Percentiles rank a stretch among this genome's conserved stretches.
These are phyloP conservation scores for Penicillium simplicissimum DNA, from an alignment of 495 filamentous ascomycete genomes.

Conservation along the genomic window DNA sequence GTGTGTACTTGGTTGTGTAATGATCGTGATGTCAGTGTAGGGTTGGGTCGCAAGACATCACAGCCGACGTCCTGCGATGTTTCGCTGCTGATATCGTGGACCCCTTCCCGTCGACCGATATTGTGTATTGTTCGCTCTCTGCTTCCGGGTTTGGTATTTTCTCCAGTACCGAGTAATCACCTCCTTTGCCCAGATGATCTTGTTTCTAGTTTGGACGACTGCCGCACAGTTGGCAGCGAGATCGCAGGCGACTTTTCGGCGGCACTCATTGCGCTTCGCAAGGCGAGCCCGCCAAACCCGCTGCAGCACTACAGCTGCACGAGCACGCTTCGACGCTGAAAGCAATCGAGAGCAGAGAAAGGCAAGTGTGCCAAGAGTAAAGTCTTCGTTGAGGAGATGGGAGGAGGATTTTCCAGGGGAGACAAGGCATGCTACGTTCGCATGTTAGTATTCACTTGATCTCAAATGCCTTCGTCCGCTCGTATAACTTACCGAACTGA, in stretches of 20 bases:
- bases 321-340: conserved; percentile 44
- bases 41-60: not conserved
- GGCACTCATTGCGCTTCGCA: conserved; percentile 27
- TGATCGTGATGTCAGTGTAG: not conserved
- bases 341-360: conserved; percentile 66
- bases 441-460: conserved; percentile 12
- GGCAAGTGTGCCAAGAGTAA: conserved; percentile 56
- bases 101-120: conserved; percentile 2
- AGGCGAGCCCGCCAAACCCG: conserved; percentile 41
- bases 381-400: conserved; percentile 48
- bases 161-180: conserved; percentile 53
- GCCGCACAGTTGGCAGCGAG: conserved; percentile 49
- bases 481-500: conserved; percentile 46
- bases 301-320: conserved; percentile 50
- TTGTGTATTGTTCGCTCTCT: conserved; percentile 2
- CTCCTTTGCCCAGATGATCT: conserved; percentile 51
- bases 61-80: conserved; percentile 1
- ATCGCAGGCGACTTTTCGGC: conserved; percentile 43
- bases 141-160: conserved; percentile 20
- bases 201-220: conserved; percentile 42
- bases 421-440: conserved; percentile 31
- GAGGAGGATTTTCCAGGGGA: conserved; percentile 34
- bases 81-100: not conserved
- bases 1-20: not conserved
- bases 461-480: not conserved